Base-by-base conservation (phyloP, 164 flowering plant genomes). In the Vitis labrusca region DNA sequence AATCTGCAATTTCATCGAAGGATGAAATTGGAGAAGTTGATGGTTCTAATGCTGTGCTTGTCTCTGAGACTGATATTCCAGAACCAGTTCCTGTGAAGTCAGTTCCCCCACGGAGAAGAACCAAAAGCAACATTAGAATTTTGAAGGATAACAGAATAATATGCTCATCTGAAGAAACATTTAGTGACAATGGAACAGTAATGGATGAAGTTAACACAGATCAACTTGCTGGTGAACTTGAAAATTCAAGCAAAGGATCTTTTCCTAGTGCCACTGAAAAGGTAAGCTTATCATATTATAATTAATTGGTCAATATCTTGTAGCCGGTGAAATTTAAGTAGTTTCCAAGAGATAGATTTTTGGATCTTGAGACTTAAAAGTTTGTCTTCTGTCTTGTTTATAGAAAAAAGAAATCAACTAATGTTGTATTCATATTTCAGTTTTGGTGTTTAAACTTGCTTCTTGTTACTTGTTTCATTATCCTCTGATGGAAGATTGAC, bases 71-170 rank as follows among this genome's bases (percentile, higher is more conserved):
- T 57, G 85, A 76, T 70, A 64, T 65, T 47, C 50, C 84, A 50
- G 84, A 78, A 76, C 79, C 66, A 63, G 82, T 85, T 71, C 81
- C 89, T 77, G 82, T 85, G 48, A 83, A 77, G 78, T 82, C 87
- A 13, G 84, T 86, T 13, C 84, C 88, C 10, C 88, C 88, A 52
- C 81, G 85, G 50, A 80, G 91, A 79, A 82, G 83, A 84, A 80
- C 84, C 23, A 84, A 81, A 71, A 81, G 85, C 69, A 84, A 73
- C 63, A 63, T 81, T 16, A 77, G 78, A 71, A 74, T 82, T 75
- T 53, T 80, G 71, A 86, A 79, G 75, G 90, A 83, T 64, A 74
- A 80, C 47, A 78, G 79, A 64, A 53, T 59, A 12, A 57, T 74
- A 4, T 63, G 77, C 73, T 65, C 82, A 32, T 71, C 85, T 32